Conservation (phyloP, 441 rosid species). For the Erodium trifolium region DNA sequence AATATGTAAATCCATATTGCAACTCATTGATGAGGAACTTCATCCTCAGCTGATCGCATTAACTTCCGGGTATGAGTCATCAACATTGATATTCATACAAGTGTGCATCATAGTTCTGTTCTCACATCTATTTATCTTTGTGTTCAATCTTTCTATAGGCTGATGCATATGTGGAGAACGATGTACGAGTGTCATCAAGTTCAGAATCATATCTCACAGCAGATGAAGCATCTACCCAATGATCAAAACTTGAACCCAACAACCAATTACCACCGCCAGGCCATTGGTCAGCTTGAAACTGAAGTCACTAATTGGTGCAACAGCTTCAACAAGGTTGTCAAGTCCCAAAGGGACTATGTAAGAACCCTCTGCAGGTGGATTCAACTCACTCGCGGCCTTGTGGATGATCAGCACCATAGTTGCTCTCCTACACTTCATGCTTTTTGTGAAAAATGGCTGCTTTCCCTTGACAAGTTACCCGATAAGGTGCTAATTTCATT, state of each 20-base stretch:
- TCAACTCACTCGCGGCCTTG: conserved; percentile 49
- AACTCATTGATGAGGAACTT: conserved; percentile 64
- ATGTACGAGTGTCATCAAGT: conserved; percentile 77
- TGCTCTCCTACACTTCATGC: conserved; percentile 43
- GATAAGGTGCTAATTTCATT: conserved; percentile 49
- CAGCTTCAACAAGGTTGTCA: conserved; percentile 68
- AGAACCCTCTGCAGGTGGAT: conserved; percentile 66
- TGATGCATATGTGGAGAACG: conserved; percentile 63
- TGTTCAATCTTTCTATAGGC: conserved; percentile 31
- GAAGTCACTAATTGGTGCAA: conserved; percentile 40
- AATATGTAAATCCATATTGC: conserved; percentile 34
- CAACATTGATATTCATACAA: not conserved
- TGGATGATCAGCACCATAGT: conserved; percentile 38
- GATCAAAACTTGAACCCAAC: conserved; percentile 41
- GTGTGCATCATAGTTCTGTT: conserved; percentile 7
- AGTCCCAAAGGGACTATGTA: conserved; percentile 61
- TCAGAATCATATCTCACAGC: conserved; percentile 72
- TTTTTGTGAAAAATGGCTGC: conserved; percentile 71
- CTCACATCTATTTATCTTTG: conserved; percentile 9
- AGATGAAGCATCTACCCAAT: conserved; percentile 51
- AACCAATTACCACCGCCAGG: conserved; percentile 63
- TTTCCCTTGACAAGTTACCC: conserved; percentile 55
- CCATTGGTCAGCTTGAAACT: conserved; percentile 62
- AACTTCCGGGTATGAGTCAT: conserved; percentile 62
- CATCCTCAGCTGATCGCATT: conserved; percentile 74